These are phyloP conservation scores for Lactifluus volemus DNA, from an alignment of 768 basidiomycete species.

Conservation along the genomic window DNA sequence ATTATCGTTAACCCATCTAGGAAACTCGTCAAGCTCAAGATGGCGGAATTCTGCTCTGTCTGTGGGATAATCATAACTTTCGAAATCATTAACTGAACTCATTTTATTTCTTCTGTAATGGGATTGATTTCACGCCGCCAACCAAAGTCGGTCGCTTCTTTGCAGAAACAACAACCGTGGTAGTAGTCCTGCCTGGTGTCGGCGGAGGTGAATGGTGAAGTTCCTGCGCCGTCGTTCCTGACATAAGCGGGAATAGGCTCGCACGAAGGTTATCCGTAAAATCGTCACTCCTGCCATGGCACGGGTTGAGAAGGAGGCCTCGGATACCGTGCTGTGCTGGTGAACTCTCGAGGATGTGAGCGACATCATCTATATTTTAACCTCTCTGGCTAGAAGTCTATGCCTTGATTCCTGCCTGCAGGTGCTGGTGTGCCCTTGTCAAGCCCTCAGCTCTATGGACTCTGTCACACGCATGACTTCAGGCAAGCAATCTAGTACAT, in stretches of 20 bases:
- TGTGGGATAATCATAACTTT: constrained; percentile 21
- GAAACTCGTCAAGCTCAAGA: constrained; percentile 43
- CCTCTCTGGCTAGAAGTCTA: constrained; percentile 43
- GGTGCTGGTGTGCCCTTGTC: constrained; percentile 1
- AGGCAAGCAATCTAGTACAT: constrained; percentile 75
- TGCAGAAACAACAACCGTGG: constrained; percentile 36
- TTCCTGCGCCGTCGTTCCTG: not conserved
- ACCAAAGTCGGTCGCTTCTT: constrained; percentile 21
- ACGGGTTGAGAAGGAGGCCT: constrained; percentile 71
- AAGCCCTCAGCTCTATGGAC: constrained; percentile 62
- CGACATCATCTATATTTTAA: not conserved
- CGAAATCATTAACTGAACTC: not conserved
- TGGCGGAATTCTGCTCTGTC: constrained; percentile 62
- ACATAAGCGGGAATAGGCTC: constrained; percentile 44
- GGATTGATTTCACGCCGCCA: constrained; percentile 52
- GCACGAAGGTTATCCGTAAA: constrained; percentile 80
- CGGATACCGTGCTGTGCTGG: constrained; percentile 82
- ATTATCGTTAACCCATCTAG: constrained; percentile 25
- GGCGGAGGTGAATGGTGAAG: constrained; percentile 31
- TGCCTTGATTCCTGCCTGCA: not conserved
- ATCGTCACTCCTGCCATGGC: constrained; percentile 67
- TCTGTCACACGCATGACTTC: constrained; percentile 64
- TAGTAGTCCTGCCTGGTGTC: constrained; percentile 47
- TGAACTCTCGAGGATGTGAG: constrained; percentile 90
- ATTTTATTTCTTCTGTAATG: constrained; percentile 30